Base-by-base conservation (phyloP, 306 rosid genomes). In the Prunus armeniaca region DNA sequence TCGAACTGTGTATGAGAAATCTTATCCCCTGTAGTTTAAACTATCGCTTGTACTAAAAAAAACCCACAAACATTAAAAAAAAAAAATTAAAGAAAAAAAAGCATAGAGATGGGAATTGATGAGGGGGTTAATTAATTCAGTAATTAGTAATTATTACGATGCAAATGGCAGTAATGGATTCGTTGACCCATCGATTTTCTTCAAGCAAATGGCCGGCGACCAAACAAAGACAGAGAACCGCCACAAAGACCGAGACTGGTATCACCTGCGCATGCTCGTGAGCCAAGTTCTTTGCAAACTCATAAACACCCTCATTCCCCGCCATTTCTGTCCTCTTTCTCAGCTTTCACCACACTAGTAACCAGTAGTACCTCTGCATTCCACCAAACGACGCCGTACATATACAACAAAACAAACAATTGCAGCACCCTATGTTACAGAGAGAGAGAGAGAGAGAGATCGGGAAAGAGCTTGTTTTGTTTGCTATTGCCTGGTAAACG, bases 161-260 rank as follows among this genome's bases (percentile, higher is more conserved):
- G 76, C 90, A 11, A 86, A 95, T 92, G 87, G 98, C 96, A 8
- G 89, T 85, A 69, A 95, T 90, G 65, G 97, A 95, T 75, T 95
- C 97, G 74, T 95, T 95, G 47, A 95, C 81, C 96, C 98, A 95
- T 49, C 92, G 91, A 38, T 81, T 89, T 78, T 83, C 89, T 77
- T 89, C 90, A 9, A 95, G 81, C 88, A 92, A 85, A 81, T 95
- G 92, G 65, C 98, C 96, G 65, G 92, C 55, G 74, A 92, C 63
- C 64, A 95, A 66, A 72, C 96, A 90, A 2, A 92, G 79, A 72
- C 96, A 92, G 9, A 95, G 89, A 80, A 92, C 90, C 9, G 97
- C 93, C 28, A 89, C 97, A 76, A 89, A 92, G 32, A 90, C 47
- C 25, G 97, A 76, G 19, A 92, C 76, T 9, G 93, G 96, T 20